Evolutionary conservation across 2,329 filamentous ascomycete species (phyloP), one percentile per base, ranked within the genome.

Genomic region (Catunica adiposa): DNA sequence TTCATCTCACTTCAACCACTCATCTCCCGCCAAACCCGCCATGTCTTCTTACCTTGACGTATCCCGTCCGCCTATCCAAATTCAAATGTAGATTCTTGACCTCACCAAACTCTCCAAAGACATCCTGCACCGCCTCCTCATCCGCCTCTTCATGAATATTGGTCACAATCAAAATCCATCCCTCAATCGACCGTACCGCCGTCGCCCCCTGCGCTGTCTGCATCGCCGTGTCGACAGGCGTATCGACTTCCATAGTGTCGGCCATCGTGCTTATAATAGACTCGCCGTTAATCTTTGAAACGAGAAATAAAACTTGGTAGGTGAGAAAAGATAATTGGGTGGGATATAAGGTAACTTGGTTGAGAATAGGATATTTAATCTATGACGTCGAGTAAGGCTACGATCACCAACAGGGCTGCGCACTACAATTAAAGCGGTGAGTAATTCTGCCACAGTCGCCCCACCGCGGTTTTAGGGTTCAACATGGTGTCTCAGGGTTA

Each of bases 81-180:
- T 92, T 92, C 65, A 92, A 69, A 65, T 92, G 86, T 65, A 90
- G 66, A 65, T 92, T 92, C 75, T 89, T 89, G 64, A 92, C 87
- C 69, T 90, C 84, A 62, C 87, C 87, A 65, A 78, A 92, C 63
- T 92, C 86, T 64, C 80, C 84, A 67, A 92, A 92, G 67, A 81
- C 76, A 67, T 92, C 87, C 64, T 84, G 84, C 56, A 92, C 68
- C 48, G 86, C 82, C 71, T 92, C 86, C 70, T 92, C 86, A 62
- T 83, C 84, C 52, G 86, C 85, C 68, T 92, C 86, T 66, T 92
- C 86, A 71, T 92, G 86, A 34, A 92, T 83, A 64, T 92, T 92
- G 54, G 86, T 89, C 61, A 86, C 86, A 60, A 88, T 81, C 64
- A 92, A 75, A 68, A 92, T 92, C 87, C 87, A 92, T 62, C 87